Conservation (phyloP, 768 basidiomycete species). For the Termitomyces sp. region DNA sequence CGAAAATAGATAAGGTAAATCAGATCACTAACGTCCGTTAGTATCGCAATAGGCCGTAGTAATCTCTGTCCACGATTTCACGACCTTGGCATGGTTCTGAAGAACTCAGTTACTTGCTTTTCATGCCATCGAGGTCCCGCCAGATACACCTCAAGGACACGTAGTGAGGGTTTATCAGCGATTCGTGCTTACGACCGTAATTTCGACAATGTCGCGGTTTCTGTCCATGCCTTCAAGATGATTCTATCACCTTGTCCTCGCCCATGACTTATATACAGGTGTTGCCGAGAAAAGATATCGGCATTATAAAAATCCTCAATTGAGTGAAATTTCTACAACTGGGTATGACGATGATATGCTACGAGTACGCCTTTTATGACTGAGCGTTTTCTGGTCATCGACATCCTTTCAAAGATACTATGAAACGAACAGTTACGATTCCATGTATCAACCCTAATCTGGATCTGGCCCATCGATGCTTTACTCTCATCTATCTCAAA, state of each 20-base stretch:
- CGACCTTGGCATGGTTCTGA: constrained; percentile 11
- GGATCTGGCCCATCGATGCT: constrained; percentile 3
- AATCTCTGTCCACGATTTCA: background rate
- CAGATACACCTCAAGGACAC: constrained; percentile 16
- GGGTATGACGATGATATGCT: background rate
- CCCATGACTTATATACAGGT: constrained; percentile 23
- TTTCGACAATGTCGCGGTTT: constrained; percentile 19
- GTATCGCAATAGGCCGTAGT: no score
- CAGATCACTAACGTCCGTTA: no score
- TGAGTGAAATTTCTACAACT: constrained; percentile 13
- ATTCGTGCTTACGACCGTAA: constrained; percentile 27
- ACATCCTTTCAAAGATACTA: no score
- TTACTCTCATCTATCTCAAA: no score
- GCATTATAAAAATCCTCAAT: constrained; percentile 17
- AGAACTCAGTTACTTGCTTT: constrained; percentile 24
- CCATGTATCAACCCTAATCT: constrained; percentile 13
- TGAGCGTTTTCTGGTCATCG: no score
- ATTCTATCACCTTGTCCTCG: background rate
- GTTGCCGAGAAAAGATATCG: constrained; percentile 25
- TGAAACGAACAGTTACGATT: constrained; percentile 12
- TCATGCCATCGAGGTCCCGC: constrained; percentile 18
- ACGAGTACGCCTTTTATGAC: no score
- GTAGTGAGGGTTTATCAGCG: constrained; percentile 25
- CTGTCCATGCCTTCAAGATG: constrained; percentile 27
- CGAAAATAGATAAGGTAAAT: no score